Base-by-base conservation (phyloP, 2,329 filamentous ascomycete genomes). In the Aspergillus fumigatus region DNA sequence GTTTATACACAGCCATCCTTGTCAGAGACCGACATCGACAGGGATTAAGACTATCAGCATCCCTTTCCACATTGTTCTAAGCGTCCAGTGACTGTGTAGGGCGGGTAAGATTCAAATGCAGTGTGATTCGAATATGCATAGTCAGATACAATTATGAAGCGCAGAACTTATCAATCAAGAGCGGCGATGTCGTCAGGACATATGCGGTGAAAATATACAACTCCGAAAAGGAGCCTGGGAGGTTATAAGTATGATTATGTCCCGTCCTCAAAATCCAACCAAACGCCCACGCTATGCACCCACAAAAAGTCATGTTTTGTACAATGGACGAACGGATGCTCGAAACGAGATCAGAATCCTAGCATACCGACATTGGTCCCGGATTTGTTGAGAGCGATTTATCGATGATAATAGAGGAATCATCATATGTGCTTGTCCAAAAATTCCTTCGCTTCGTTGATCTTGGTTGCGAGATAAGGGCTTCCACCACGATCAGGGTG, bases 391-490 rank as follows among this genome's bases (percentile, higher is more conserved):
- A 49, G 50, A 11, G 21, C 23, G 14, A 26, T 21, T 23, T 19
- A 19, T 23, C 3, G 43, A 8, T 6, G 17, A n/a, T 17, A 27
- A n/a, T 17, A 27, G 11, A 21, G 11, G 48, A 40, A 52, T 52
- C 38, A 56, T 65, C 58, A 75, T 26, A 58, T 58, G 53, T 78
- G 80, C 76, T 96, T 97, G 73, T 99, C 94, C 64, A 99, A 73
- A 61, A 97, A 85, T 73, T 97, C 93, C 77, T 99, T 99, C 41
- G 94, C 94, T 75, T 99, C 94, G 77, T 99, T 99, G 72, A 99
- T 89, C 77, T 99, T 99, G 53, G 92, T 97, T 14, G 94, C 94
- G 48, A 99, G 79, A 73, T 97, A 99, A 7, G 94, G 94, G 71
- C 92, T 97, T 41, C 94, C 94, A 63, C 94, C 94, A 71, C 94